A percentile compares a stretch with the other conserved stretches of the same genome.
Evolutionary conservation across 441 rosid genomes (phyloP).

Genomic region (Geranium incanum): DNA sequence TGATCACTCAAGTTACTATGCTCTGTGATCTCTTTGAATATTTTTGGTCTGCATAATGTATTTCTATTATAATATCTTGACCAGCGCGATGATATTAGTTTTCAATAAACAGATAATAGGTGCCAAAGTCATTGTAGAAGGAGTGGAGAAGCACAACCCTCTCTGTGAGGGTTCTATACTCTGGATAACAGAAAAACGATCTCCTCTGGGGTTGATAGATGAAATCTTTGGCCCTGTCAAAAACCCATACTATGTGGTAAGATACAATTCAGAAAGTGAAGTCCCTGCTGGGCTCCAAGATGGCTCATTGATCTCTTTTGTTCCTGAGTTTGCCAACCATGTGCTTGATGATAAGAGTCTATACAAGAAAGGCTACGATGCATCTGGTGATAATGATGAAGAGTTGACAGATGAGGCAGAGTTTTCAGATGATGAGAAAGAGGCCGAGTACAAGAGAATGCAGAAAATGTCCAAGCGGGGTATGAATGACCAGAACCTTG

Average conservation of each 20-base stretch:
- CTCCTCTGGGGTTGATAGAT: slow-evolving; percentile 70
- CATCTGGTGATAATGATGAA: slow-evolving; percentile 93
- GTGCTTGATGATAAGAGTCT: slow-evolving; percentile 62
- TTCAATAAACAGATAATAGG: slow-evolving; percentile 47
- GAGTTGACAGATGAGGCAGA: slow-evolving; percentile 72
- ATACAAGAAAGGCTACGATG: slow-evolving; percentile 90
- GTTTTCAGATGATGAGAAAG: slow-evolving; percentile 96
- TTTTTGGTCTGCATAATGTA: slow-evolving; percentile 10
- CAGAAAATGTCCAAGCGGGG: slow-evolving; percentile 66
- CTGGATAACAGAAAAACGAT: slow-evolving; percentile 66
- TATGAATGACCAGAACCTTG: slow-evolving; percentile 35
- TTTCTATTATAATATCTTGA: neutral
- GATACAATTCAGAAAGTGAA: slow-evolving; percentile 86
- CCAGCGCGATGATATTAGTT: slow-evolving; percentile 13
- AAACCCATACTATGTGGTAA: slow-evolving; percentile 71
- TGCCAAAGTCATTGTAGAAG: slow-evolving; percentile 80
- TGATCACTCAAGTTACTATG: neutral
- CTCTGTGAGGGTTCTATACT: slow-evolving; percentile 79
- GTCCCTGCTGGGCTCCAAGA: slow-evolving; percentile 52
- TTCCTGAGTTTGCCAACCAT: slow-evolving; percentile 68
- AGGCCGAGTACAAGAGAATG: slow-evolving; percentile 65
- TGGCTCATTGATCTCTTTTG: slow-evolving; percentile 67
- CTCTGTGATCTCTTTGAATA: slow-evolving; percentile 13
- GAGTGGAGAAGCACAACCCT: slow-evolving; percentile 72
- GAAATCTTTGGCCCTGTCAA: slow-evolving; percentile 96